A percentile compares a stretch with the other conserved stretches of the same genome.
phyloP scores from a whole-genome alignment of 768 basidiomycete genomes.

The Lactifluus volemus region DNA sequence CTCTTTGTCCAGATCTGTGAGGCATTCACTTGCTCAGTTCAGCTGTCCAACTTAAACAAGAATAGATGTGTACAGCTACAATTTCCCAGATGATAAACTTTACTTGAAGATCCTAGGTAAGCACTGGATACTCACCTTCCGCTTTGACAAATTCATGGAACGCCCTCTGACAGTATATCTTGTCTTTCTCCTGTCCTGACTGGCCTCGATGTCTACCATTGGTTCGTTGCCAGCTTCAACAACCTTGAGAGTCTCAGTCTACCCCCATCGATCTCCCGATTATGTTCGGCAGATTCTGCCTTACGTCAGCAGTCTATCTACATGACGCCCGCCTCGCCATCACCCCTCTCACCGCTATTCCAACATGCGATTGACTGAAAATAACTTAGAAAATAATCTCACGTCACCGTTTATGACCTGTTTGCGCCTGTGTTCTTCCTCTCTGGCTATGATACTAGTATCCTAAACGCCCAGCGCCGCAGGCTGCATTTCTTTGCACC shows the following conservation, averaged over 20 bases:
- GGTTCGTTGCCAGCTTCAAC: conserved; percentile 10
- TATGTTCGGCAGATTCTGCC: neutral
- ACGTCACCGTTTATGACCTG: too few species aligned
- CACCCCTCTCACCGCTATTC: too few species aligned
- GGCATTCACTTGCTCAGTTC: neutral
- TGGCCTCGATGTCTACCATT: conserved; percentile 8
- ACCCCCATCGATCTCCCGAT: conserved; percentile 2
- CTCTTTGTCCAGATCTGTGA: neutral
- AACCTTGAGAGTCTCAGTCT: neutral
- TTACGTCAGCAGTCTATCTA: too few species aligned
- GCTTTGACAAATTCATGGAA: neutral
- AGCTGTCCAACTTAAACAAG: neutral
- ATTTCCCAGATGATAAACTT: conserved; percentile 6
- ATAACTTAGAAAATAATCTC: too few species aligned
- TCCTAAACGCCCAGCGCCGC: too few species aligned
- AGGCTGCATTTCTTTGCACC: too few species aligned
- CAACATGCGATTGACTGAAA: too few species aligned
- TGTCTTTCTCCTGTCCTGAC: conserved; percentile 8
- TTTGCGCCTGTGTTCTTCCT: too few species aligned
- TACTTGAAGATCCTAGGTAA: neutral
- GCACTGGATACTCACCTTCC: neutral
- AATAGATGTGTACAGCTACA: conserved; percentile 8
- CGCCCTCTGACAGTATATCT: neutral
- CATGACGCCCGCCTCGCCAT: too few species aligned
- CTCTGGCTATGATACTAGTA: neutral